Evolutionary conservation across 352 stramenopile genomes (phyloP).

Genomic region (Peronosclerospora sorghi): DNA sequence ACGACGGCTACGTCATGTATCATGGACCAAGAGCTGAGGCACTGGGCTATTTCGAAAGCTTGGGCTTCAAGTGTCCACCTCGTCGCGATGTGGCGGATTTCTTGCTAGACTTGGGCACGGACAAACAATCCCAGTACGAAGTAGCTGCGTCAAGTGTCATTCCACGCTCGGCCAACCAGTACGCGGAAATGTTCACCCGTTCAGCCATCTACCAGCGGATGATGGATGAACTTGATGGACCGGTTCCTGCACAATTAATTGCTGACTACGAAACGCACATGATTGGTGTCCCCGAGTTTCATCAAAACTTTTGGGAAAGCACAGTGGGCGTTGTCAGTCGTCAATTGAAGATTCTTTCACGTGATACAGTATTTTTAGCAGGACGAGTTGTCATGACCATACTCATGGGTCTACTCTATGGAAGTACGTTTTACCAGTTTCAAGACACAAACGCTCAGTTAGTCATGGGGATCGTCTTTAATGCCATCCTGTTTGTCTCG

Average conservation of each 20-base stretch:
- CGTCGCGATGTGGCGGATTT: constrained; percentile 84
- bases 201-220: constrained; percentile 9
- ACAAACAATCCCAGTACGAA: constrained; percentile 29
- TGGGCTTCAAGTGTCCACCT: constrained; percentile 48
- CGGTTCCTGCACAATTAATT: constrained; percentile 1
- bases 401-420: constrained; percentile 31
- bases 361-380: constrained; percentile 22
- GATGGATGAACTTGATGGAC: constrained; percentile 6
- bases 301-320: constrained; percentile 18
- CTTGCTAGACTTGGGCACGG: constrained; percentile 52
- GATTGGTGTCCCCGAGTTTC: constrained; percentile 36
- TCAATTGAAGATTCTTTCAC: constrained; percentile 25
- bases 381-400: constrained; percentile 23
- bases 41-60: constrained; percentile 63
- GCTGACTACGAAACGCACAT: constrained; percentile 62
- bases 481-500: constrained; percentile 49
- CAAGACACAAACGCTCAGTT: constrained; percentile 18
- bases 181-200: constrained; percentile 10
- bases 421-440: constrained; percentile 30
- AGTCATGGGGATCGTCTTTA: constrained; percentile 67
- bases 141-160: constrained; percentile 1
- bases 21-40: constrained; percentile 49
- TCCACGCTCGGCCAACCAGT: constrained; percentile 16
- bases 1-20: constrained; percentile 85
- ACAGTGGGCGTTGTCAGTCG: constrained; percentile 21